Percentiles rank a stretch among this genome's conserved stretches.
These are phyloP conservation scores for Arachis hypogaea DNA, from an alignment of 306 rosid species.

Conservation along the genomic window DNA sequence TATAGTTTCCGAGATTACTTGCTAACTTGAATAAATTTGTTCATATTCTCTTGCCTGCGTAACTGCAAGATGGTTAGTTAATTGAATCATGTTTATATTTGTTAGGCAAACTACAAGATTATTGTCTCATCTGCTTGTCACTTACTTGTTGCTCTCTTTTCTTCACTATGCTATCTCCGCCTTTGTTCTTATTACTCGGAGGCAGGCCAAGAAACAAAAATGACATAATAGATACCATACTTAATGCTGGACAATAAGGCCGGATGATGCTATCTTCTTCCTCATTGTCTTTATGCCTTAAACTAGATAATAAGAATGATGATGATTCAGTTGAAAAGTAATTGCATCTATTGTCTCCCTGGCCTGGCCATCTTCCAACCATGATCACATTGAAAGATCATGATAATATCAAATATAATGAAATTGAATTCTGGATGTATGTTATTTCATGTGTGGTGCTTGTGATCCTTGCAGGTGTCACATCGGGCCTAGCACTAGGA, in stretches of 20 bases:
- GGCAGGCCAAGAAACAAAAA: neutral
- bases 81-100: neutral
- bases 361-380: neutral
- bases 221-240: neutral
- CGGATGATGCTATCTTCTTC: neutral
- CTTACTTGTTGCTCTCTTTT: neutral
- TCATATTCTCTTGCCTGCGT: neutral
- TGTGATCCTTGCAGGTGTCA: slow-evolving; percentile 61
- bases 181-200: neutral
- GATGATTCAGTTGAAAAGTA: slow-evolving; percentile 16
- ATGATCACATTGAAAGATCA: slow-evolving; percentile 38
- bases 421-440: slow-evolving; percentile 56
- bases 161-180: neutral
- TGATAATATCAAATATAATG: slow-evolving; percentile 54
- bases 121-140: neutral
- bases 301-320: neutral
- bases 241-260: neutral
- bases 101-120: neutral
- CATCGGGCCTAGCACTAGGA: slow-evolving; percentile 81
- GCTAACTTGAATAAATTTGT: slow-evolving; percentile 1
- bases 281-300: slow-evolving; percentile 1
- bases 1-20: slow-evolving; percentile 17
- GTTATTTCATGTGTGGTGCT: slow-evolving; percentile 45
- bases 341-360: neutral
- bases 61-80: neutral